Percentiles rank a stretch among this genome's conserved stretches.
phyloP scores from a whole-genome alignment of 305 asterid species.

The Withania somnifera region DNA sequence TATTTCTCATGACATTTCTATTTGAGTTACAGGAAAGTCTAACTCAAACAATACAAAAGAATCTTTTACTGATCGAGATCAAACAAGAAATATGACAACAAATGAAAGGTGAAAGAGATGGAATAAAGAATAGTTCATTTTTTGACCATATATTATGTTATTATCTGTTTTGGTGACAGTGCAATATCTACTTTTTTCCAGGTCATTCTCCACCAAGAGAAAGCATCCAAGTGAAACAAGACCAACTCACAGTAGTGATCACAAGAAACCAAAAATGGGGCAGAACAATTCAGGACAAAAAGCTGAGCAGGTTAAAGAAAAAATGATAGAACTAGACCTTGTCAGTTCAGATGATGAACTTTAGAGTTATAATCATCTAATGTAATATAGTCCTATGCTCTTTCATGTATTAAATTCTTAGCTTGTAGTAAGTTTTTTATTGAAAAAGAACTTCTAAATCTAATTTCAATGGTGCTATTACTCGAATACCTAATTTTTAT shows the following conservation, averaged over 20 bases:
- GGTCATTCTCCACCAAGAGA: conserved; percentile 11
- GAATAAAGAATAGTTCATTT: neutral
- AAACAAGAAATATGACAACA: conserved; percentile 18
- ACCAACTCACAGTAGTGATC: conserved; percentile 32
- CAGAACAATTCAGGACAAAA: conserved; percentile 19
- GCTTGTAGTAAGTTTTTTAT: neutral
- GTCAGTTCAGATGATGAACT: conserved; percentile 72
- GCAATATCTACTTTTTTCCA: conserved; percentile 1
- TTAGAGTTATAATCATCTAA: neutral
- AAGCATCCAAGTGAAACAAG: conserved; percentile 21
- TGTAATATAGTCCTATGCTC: neutral
- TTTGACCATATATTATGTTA: neutral
- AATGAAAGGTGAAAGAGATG: conserved; percentile 32
- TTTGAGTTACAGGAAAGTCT: conserved; percentile 22
- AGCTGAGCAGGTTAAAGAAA: conserved; percentile 27
- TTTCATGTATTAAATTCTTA: neutral
- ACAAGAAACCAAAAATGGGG: conserved; percentile 46
- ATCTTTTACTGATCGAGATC: conserved; percentile 18
- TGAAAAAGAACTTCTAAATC: neutral
- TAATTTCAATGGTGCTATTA: neutral
- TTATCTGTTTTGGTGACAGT: conserved; percentile 12
- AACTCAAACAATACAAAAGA: conserved; percentile 21
- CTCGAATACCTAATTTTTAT: neutral
- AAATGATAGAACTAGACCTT: conserved; percentile 74
- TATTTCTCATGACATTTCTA: neutral